These are phyloP conservation scores for Macrophomina pseudophaseolina DNA, from an alignment of 2,329 filamentous ascomycete genomes.

Conservation along the genomic window DNA sequence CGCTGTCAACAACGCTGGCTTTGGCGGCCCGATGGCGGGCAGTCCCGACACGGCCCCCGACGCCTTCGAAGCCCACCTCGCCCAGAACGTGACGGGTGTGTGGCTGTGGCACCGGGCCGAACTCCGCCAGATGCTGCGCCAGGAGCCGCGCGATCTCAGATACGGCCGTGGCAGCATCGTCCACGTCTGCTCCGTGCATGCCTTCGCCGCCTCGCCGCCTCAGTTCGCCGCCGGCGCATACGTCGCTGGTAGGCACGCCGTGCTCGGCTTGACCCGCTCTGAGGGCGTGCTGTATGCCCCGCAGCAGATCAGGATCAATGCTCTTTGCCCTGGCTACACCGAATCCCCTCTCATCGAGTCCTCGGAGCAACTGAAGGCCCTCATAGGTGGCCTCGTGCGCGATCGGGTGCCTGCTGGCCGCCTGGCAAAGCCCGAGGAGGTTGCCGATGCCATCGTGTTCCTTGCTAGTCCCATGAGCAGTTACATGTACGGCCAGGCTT, in stretches of 20 bases:
- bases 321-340: constrained; percentile 61
- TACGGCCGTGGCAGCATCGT: constrained; percentile 57
- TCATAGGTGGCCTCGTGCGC: background rate
- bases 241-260: constrained; percentile 59
- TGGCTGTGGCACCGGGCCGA: constrained; percentile 63
- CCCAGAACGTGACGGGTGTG: constrained; percentile 61
- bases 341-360: constrained; percentile 45
- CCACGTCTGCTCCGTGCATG: constrained; percentile 61
- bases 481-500: constrained; percentile 52
- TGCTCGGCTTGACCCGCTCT: constrained; percentile 59
- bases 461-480: constrained; percentile 56
- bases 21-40: constrained; percentile 47
- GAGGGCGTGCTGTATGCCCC: constrained; percentile 60
- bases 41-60: constrained; percentile 55
- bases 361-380: background rate
- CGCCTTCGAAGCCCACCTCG: constrained; percentile 58
- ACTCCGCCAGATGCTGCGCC: constrained; percentile 58
- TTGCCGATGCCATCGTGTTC: constrained; percentile 56
- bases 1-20: constrained; percentile 62
- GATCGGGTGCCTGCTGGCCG: constrained; percentile 50
- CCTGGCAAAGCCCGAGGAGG: constrained; percentile 54
- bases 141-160: constrained; percentile 45
- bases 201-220: constrained; percentile 46
- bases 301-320: constrained; percentile 63
- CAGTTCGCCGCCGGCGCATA: constrained; percentile 51